phyloP scores from a whole-genome alignment of 1,284 basidiomycete genomes.

The Malassezia japonica region DNA sequence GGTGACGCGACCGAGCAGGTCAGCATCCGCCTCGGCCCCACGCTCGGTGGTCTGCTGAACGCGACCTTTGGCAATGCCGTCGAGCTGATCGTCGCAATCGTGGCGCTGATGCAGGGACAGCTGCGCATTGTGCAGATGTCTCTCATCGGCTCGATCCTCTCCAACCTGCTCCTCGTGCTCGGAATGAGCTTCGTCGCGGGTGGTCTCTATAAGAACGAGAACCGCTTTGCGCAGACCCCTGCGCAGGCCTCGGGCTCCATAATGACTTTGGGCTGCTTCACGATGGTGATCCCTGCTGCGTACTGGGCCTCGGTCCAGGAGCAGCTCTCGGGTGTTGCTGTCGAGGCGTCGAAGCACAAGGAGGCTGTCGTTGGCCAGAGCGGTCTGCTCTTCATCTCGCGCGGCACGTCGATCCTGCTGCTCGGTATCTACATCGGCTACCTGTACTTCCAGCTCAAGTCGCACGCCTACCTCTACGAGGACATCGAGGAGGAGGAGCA shows the following conservation, averaged over 20 bases:
- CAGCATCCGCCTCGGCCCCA: constrained; percentile 37
- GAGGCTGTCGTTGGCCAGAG: too few species aligned
- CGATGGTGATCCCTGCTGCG: constrained; percentile 81
- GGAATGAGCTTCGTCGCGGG: constrained; percentile 44
- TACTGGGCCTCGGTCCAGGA: constrained; percentile 53
- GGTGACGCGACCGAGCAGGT: constrained; percentile 47
- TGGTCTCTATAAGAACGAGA: constrained; percentile 43
- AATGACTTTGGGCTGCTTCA: constrained; percentile 80
- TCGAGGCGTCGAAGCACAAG: too few species aligned
- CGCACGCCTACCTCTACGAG: constrained; percentile 44
- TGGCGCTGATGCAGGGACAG: constrained; percentile 65
- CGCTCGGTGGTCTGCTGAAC: constrained; percentile 44
- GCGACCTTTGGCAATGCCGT: constrained; percentile 48
- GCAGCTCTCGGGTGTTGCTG: constrained; percentile 8
- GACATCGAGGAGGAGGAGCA: constrained; percentile 26
- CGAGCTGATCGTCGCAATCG: constrained; percentile 53
- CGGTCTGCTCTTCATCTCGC: constrained; percentile 44
- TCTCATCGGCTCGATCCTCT: constrained; percentile 42
- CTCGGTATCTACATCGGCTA: constrained; percentile 73
- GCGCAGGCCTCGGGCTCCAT: constrained; percentile 51
- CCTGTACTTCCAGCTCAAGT: constrained; percentile 47
- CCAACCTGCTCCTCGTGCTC: constrained; percentile 44
- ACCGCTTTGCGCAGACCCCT: constrained; percentile 43
- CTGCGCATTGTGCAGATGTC: constrained; percentile 44
- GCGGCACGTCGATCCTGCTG: constrained; percentile 53